Conservation (phyloP, 2,329 filamentous ascomycete species). For the Cucurbitaria berberidis region DNA sequence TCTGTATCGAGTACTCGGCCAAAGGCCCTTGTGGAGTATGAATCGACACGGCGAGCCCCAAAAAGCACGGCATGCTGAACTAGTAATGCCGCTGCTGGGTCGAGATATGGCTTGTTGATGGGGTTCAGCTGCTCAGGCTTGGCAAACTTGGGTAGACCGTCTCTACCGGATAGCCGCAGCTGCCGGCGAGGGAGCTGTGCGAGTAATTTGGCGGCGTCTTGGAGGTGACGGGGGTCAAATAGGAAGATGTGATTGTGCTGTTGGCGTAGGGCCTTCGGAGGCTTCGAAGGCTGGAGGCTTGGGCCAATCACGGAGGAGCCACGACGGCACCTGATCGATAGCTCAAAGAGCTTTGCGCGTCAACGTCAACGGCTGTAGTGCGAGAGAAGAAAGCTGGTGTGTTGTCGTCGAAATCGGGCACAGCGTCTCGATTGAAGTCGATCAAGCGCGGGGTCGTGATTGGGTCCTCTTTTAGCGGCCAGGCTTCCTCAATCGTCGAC, state of each 20-base stretch:
- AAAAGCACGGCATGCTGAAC: slow-evolving; percentile 80
- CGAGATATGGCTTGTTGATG: slow-evolving; percentile 9
- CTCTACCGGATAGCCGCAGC: slow-evolving; percentile 13
- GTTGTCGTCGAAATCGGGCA: slow-evolving; percentile 6
- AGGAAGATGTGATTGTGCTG: slow-evolving; percentile 12
- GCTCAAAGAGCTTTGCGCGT: slow-evolving; percentile 10
- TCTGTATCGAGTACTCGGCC: slow-evolving; percentile 92
- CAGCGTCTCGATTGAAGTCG: slow-evolving; percentile 1
- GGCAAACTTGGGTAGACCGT: slow-evolving; percentile 20
- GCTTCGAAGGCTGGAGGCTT: background rate
- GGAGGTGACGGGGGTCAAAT: slow-evolving; percentile 13
- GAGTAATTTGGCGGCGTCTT: slow-evolving; percentile 16
- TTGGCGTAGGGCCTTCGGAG: slow-evolving; percentile 15
- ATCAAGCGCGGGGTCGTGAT: slow-evolving; percentile 18
- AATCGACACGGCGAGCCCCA: slow-evolving; percentile 97
- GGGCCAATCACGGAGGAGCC: slow-evolving; percentile 24
- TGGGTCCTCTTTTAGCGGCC: slow-evolving; percentile 9
- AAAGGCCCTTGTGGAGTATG: slow-evolving; percentile 82
- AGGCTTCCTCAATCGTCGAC: slow-evolving; percentile 5
- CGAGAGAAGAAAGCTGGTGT: slow-evolving; percentile 4
- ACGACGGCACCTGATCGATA: slow-evolving; percentile 10
- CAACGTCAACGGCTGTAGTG: slow-evolving; percentile 10
- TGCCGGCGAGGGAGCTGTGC: slow-evolving; percentile 13
- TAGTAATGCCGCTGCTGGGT: slow-evolving; percentile 51
- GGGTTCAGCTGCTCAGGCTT: slow-evolving; percentile 23